Conservation (phyloP, 139 green algal species). For the Coelastrella sp. region DNA sequence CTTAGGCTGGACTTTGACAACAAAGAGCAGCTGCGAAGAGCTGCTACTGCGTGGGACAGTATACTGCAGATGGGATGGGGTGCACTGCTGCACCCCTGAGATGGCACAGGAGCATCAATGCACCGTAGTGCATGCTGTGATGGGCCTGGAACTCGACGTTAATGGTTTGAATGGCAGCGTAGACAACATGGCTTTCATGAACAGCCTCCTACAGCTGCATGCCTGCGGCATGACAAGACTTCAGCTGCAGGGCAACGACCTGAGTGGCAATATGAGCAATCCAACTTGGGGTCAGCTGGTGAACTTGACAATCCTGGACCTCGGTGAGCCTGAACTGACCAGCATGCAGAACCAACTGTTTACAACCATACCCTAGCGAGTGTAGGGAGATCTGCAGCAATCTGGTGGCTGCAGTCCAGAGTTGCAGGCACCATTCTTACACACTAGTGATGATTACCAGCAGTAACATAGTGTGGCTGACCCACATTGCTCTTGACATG, state of each 20-base stretch:
- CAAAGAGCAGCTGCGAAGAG: neutral
- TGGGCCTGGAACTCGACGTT: neutral
- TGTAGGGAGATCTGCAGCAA: too few relatives aligned
- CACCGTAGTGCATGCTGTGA: neutral
- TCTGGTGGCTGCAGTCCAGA: too few relatives aligned
- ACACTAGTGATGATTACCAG: too few relatives aligned
- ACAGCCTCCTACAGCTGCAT: neutral
- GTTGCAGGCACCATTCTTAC: too few relatives aligned
- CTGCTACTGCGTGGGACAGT: neutral
- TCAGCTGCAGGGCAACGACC: neutral
- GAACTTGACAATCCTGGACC: neutral
- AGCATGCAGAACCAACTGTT: too few relatives aligned
- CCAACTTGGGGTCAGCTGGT: neutral
- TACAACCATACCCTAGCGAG: too few relatives aligned
- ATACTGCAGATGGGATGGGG: neutral
- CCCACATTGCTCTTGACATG: too few relatives aligned
- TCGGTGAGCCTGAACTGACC: too few relatives aligned
- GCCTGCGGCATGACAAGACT: too few relatives aligned
- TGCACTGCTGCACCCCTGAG: slow-evolving; percentile 1
- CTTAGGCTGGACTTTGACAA: neutral
- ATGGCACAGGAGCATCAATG: neutral
- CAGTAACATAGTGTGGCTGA: too few relatives aligned
- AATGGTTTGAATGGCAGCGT: neutral
- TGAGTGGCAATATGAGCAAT: neutral
- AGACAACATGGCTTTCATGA: neutral